Percentiles rank a stretch among this genome's conserved stretches.
Evolutionary conservation across 1,284 basidiomycete genomes (phyloP).

Genomic region (Malassezia equina): DNA sequence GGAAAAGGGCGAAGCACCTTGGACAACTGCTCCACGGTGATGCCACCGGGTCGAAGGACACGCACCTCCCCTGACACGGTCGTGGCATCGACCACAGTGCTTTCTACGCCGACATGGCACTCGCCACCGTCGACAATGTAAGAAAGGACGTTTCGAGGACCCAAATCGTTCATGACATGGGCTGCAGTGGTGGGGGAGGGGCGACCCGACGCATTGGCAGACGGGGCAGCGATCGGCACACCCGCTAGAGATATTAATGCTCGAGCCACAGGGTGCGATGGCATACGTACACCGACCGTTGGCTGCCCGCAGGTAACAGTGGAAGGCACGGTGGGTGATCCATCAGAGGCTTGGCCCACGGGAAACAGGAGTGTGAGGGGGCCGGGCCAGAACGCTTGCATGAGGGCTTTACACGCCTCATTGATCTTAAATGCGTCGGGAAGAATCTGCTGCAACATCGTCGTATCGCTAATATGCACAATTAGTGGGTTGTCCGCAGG

Average conservation of each 20-base stretch:
- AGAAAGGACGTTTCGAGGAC: slow-evolving; percentile 51
- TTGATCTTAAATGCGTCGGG: slow-evolving; percentile 20
- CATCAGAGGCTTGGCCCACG: slow-evolving; percentile 14
- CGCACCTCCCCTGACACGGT: slow-evolving; percentile 57
- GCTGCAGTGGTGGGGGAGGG: slow-evolving; percentile 85
- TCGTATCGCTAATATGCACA: slow-evolving; percentile 77
- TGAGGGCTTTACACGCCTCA: slow-evolving; percentile 44
- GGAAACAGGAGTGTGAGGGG: slow-evolving; percentile 87
- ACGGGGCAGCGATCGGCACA: slow-evolving; percentile 80
- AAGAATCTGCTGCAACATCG: slow-evolving; percentile 62
- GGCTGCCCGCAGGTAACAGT: slow-evolving; percentile 61
- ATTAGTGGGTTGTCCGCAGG: slow-evolving; percentile 95
- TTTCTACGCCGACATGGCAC: slow-evolving; percentile 83
- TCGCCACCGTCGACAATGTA: slow-evolving; percentile 86
- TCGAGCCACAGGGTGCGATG: slow-evolving; percentile 79
- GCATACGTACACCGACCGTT: slow-evolving; percentile 87
- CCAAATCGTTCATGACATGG: slow-evolving; percentile 73
- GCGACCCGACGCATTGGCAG: slow-evolving; percentile 85
- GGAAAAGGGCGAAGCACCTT: slow-evolving; percentile 15
- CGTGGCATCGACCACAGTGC: slow-evolving; percentile 80
- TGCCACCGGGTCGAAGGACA: slow-evolving; percentile 79
- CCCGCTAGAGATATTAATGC: slow-evolving; percentile 70
- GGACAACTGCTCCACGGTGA: slow-evolving; percentile 67
- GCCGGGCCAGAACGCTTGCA: slow-evolving; percentile 86
- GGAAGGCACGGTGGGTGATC: slow-evolving; percentile 22